Conservation (phyloP, 176 grass and related monocot genomes). For the Carex scoparia region DNA sequence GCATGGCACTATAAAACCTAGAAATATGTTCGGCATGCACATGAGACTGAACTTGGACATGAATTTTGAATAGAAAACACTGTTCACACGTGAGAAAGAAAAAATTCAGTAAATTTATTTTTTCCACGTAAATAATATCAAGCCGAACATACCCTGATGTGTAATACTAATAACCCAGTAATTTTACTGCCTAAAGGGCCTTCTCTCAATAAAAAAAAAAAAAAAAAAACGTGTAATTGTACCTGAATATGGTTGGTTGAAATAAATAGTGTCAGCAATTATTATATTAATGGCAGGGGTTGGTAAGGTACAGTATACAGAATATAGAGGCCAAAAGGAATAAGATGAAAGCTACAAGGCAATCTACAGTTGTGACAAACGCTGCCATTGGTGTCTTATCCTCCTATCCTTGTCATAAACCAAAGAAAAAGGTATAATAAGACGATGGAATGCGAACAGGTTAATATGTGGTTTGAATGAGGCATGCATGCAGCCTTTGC, state of each 20-base stretch:
- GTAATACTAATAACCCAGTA: background rate
- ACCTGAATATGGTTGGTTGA: constrained; percentile 2
- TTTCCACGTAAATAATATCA: too few species aligned
- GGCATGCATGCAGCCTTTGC: background rate
- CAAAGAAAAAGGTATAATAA: background rate
- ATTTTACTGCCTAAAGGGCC: too few species aligned
- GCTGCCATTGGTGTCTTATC: background rate
- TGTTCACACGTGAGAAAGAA: too few species aligned
- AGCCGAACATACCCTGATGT: background rate
- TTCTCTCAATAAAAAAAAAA: too few species aligned
- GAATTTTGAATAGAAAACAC: too few species aligned
- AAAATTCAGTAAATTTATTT: too few species aligned
- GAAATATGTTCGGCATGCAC: too few species aligned
- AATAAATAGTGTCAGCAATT: constrained; percentile 1
- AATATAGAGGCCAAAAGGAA: constrained; percentile 6
- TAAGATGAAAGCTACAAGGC: constrained; percentile 27
- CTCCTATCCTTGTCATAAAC: background rate
- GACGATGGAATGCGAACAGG: background rate
- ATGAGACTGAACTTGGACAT: too few species aligned
- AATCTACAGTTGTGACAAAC: constrained; percentile 21
- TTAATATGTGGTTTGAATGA: constrained; percentile 5
- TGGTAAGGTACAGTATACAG: background rate
- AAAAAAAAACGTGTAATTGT: background rate
- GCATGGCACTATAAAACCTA: too few species aligned
- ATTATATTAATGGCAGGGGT: background rate